Evolutionary conservation across 345 rosid species (phyloP).

Genomic region (Dipteronia sinensis): DNA sequence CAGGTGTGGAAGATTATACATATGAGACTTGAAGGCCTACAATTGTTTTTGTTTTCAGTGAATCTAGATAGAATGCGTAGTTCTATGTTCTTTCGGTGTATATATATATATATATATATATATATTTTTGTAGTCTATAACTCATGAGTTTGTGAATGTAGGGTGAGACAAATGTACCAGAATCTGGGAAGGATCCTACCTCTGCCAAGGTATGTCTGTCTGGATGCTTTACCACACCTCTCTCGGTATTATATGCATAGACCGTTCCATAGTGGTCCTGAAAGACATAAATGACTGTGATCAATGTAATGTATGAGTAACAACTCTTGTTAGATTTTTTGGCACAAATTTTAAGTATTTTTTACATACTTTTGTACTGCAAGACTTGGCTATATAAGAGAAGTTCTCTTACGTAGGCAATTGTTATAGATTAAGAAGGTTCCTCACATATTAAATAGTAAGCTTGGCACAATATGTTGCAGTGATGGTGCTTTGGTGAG

Average conservation of each 20-base stretch:
- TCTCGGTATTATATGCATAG: not conserved
- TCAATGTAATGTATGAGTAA: not conserved
- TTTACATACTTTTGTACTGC: not conserved
- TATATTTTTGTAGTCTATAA: not conserved
- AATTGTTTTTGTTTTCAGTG: slow-evolving; percentile 6
- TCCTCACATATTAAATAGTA: not conserved
- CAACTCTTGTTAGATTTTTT: not conserved
- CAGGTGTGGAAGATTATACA: slow-evolving; percentile 54
- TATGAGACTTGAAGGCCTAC: slow-evolving; percentile 18
- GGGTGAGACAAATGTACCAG: slow-evolving; percentile 79
- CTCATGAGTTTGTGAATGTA: slow-evolving; percentile 39
- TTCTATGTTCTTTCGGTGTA: slow-evolving; percentile 16
- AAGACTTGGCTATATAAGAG: not conserved
- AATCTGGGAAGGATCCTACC: slow-evolving; percentile 63
- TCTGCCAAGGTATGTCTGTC: slow-evolving; percentile 56
- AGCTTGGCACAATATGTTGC: not conserved
- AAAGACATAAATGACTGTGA: not conserved
- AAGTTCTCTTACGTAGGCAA: not conserved
- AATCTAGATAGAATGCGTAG: not conserved
- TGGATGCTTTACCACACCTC: not conserved
- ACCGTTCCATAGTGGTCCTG: not conserved
- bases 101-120: too few relatives aligned
- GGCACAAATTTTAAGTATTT: not conserved
- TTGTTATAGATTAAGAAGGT: not conserved
- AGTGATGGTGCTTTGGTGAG: not conserved